A percentile compares a stretch with the other conserved stretches of the same genome.
Conservation (phyloP, 2,329 filamentous ascomycete species). For the Talaromyces sp. region DNA sequence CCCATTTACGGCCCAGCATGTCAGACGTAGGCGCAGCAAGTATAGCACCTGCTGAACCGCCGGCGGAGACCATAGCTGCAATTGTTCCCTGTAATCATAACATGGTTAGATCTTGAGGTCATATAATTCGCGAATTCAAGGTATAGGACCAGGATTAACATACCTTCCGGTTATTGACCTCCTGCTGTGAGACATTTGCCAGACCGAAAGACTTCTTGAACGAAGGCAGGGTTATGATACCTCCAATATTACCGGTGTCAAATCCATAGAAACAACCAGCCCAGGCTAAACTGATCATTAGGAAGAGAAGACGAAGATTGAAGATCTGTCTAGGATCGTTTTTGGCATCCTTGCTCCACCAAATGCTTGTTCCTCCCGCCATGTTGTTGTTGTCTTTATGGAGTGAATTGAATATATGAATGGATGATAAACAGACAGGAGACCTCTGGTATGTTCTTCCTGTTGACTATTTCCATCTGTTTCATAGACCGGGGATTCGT, state of each 20-base stretch:
- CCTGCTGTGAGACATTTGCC: conserved; percentile 29
- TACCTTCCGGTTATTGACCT: conserved; percentile 30
- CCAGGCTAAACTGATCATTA: conserved; percentile 37
- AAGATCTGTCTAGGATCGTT: conserved; percentile 41
- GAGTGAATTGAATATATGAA: no score
- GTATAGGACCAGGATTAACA: background rate
- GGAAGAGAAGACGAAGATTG: conserved; percentile 36
- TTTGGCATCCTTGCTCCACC: conserved; percentile 39
- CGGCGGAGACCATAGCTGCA: conserved; percentile 33
- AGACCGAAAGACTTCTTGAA: conserved; percentile 40
- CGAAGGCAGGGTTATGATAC: conserved; percentile 38
- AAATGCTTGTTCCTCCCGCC: conserved; percentile 42
- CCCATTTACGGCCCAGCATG: conserved; percentile 38
- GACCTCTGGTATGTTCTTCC: background rate
- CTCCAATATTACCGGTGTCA: conserved; percentile 43
- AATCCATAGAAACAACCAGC: conserved; percentile 44
- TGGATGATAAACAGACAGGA: background rate
- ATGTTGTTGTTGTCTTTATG: conserved; percentile 23
- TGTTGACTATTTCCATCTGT: background rate
- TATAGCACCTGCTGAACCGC: conserved; percentile 40
- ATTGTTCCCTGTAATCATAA: conserved; percentile 23
- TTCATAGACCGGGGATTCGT: background rate
- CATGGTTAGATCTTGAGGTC: background rate
- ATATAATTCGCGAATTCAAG: background rate
- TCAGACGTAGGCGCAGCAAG: conserved; percentile 40